A percentile compares a stretch with the other conserved stretches of the same genome.
phyloP scores from a whole-genome alignment of 805 yeast species.

The Cyberlindnera xishuangbannaensis region DNA sequence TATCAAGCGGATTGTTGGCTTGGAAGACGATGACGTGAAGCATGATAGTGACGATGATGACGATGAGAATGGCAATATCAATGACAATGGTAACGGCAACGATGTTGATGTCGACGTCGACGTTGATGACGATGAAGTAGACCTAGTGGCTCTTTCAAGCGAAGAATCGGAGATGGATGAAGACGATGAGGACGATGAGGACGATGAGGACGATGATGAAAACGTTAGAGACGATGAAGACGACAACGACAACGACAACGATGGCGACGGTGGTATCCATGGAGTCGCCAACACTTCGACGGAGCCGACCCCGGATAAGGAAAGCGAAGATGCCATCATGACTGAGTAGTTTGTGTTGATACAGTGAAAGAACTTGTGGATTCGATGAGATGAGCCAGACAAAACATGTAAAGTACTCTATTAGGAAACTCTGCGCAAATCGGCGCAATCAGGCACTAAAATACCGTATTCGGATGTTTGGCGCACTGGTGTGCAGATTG shows the following conservation, averaged over 20 bases:
- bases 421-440: no score
- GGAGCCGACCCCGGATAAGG: no score
- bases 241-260: conserved; percentile 1
- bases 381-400: no score
- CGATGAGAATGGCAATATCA: conserved; percentile 2
- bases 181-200: conserved; percentile 1
- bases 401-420: no score
- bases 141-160: conserved; percentile 1
- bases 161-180: background rate
- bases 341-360: no score
- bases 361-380: no score
- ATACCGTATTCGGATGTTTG: no score
- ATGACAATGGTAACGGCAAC: conserved; percentile 1
- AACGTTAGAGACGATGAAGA: conserved; percentile 1
- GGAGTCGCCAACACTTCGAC: background rate
- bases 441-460: no score
- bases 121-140: conserved; percentile 4
- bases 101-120: conserved; percentile 1
- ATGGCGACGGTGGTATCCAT: background rate
- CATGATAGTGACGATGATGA: background rate
- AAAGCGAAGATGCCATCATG: no score
- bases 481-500: no score
- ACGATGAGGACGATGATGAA: conserved; percentile 5
- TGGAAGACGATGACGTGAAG: conserved; percentile 6
- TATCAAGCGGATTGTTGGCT: conserved; percentile 11